phyloP scores from a whole-genome alignment of 371 early-diverging fungal species.

The Funneliformis caledonium region DNA sequence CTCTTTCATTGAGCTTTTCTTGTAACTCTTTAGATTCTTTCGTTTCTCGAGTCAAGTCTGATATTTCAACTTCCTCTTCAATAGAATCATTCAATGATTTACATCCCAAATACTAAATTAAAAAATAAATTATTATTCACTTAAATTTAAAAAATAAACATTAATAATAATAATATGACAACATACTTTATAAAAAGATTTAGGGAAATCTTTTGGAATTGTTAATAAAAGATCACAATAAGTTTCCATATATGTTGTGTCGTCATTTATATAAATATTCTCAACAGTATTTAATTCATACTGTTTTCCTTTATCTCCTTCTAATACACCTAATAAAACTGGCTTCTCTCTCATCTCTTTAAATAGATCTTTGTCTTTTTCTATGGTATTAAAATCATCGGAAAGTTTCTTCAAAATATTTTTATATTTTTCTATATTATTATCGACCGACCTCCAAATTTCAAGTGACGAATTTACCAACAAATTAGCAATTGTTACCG shows the following conservation, averaged over 20 bases:
- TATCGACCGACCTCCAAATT: constrained; percentile 67
- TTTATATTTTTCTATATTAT: constrained; percentile 43
- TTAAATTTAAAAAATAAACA: background rate
- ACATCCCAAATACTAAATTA: background rate
- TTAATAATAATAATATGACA: background rate
- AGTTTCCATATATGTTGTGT: constrained; percentile 71
- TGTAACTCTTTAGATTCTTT: no score
- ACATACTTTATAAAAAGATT: constrained; percentile 10
- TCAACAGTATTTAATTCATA: constrained; percentile 61
- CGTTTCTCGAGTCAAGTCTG: background rate
- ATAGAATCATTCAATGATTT: background rate
- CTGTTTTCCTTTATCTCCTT: background rate
- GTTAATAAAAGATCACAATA: constrained; percentile 63
- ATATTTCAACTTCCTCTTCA: background rate
- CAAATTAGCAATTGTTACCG: constrained; percentile 71
- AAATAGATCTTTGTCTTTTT: background rate
- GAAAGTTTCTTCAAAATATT: background rate
- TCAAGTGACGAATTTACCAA: constrained; percentile 69
- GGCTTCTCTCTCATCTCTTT: background rate
- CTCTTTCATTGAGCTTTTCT: constrained; percentile 38
- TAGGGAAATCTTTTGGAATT: background rate
- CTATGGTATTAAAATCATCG: background rate
- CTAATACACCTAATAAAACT: background rate
- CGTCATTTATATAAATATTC: constrained; percentile 82
- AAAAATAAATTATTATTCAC: background rate